Conservation (phyloP, 1,139 yeast genomes). For the Trichomonascaceae sp. region DNA sequence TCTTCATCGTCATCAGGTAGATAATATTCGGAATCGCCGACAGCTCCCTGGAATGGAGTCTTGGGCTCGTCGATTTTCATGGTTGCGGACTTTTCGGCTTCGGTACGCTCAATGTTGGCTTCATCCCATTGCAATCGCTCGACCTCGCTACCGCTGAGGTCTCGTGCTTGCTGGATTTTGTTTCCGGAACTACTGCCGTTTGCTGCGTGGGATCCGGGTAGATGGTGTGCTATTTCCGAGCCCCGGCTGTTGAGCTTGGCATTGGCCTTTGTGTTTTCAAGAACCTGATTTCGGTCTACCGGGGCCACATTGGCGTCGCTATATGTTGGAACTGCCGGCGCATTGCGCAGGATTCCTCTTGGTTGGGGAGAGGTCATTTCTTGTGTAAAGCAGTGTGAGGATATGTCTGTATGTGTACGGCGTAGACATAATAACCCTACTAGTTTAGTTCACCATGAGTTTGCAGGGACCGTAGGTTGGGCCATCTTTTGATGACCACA, state of each 20-base stretch:
- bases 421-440: too few species aligned
- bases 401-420: too few species aligned
- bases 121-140: constrained; percentile 61
- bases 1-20: constrained; percentile 53
- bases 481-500: too few species aligned
- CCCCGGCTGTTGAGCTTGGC: constrained; percentile 27
- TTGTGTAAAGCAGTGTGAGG: too few species aligned
- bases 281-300: constrained; percentile 33
- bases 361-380: too few species aligned
- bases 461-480: too few species aligned
- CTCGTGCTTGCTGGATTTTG: neutral
- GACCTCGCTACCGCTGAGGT: constrained; percentile 7
- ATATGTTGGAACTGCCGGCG: constrained; percentile 20
- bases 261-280: constrained; percentile 34
- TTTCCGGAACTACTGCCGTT: neutral
- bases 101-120: constrained; percentile 49
- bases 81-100: constrained; percentile 57
- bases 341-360: constrained; percentile 27
- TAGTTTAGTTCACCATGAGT: too few species aligned
- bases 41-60: constrained; percentile 93
- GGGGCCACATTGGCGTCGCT: constrained; percentile 4
- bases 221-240: constrained; percentile 5
- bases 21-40: constrained; percentile 78
- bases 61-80: constrained; percentile 93
- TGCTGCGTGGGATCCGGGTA: neutral